phyloP scores from a whole-genome alignment of 164 flowering plant genomes.

The Berberis thunbergii region DNA sequence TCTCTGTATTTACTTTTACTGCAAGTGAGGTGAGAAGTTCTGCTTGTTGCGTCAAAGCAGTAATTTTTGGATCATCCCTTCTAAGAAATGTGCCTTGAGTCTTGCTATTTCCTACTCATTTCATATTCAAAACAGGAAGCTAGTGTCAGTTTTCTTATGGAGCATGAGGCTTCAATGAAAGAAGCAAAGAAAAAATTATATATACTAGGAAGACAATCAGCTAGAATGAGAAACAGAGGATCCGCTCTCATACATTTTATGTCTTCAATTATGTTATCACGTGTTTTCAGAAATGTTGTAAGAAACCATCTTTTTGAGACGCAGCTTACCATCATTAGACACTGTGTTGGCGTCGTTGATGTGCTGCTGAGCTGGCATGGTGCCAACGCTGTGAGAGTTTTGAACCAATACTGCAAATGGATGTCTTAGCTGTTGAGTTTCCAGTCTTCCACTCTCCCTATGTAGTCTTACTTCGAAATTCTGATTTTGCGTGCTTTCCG shows the following conservation, averaged over 20 bases:
- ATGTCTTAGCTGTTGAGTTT: slow-evolving; percentile 41
- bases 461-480: slow-evolving; percentile 24
- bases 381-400: slow-evolving; percentile 25
- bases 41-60: slow-evolving; percentile 80
- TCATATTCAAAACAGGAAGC: not conserved
- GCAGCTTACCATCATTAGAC: slow-evolving; percentile 37
- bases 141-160: not conserved
- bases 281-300: no score
- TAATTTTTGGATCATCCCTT: slow-evolving; percentile 82
- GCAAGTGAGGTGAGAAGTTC: slow-evolving; percentile 92
- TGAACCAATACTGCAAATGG: slow-evolving; percentile 58
- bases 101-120: slow-evolving; percentile 33
- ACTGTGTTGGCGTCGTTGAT: slow-evolving; percentile 19
- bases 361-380: slow-evolving; percentile 22
- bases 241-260: no score
- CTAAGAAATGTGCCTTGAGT: slow-evolving; percentile 60
- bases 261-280: no score
- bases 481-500: slow-evolving; percentile 25
- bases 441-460: slow-evolving; percentile 18
- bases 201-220: not conserved
- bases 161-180: not conserved
- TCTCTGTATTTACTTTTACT: slow-evolving; percentile 60
- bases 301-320: slow-evolving; percentile 1
- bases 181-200: not conserved
- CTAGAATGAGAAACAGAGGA: not conserved